Percentiles rank a stretch among this genome's conserved stretches.
Conservation (phyloP, 371 early-diverging fungal species). For the Apophysomyces ossiformis region DNA sequence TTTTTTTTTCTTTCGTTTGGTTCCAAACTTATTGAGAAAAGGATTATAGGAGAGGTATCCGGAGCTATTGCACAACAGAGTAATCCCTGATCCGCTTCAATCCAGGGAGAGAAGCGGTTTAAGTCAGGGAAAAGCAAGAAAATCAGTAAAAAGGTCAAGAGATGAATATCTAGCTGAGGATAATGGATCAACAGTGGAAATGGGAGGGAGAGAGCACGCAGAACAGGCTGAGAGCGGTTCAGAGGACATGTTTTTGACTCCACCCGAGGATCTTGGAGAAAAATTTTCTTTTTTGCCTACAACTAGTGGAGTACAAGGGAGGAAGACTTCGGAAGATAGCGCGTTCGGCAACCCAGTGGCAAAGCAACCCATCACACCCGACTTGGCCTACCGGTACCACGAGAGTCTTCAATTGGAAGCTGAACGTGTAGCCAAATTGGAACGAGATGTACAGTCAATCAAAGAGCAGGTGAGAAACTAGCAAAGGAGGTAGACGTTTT, state of each 20-base stretch:
- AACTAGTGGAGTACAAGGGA: neutral
- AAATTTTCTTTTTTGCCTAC: neutral
- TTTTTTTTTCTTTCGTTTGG: neutral
- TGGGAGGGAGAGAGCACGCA: too few species aligned
- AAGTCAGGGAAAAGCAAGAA: neutral
- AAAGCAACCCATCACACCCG: neutral
- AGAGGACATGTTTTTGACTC: neutral
- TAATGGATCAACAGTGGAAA: too few species aligned
- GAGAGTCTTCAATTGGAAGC: slow-evolving; percentile 3
- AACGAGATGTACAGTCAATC: slow-evolving; percentile 13
- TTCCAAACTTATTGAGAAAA: slow-evolving; percentile 3
- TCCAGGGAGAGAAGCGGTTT: neutral
- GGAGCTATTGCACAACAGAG: neutral
- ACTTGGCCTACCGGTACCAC: neutral
- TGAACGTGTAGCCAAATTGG: slow-evolving; percentile 14
- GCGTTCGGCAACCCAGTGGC: neutral
- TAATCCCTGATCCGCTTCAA: neutral
- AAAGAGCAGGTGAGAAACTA: slow-evolving; percentile 14
- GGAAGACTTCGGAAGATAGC: neutral
- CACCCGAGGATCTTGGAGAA: neutral
- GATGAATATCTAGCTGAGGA: too few species aligned
- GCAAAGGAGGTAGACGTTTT: neutral
- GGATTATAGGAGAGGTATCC: slow-evolving; percentile 1
- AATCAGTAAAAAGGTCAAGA: too few species aligned
- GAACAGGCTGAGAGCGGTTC: neutral